These are phyloP conservation scores for Saccharomyces hybrid DNA, from an alignment of 1,139 yeast species.

Conservation along the genomic window DNA sequence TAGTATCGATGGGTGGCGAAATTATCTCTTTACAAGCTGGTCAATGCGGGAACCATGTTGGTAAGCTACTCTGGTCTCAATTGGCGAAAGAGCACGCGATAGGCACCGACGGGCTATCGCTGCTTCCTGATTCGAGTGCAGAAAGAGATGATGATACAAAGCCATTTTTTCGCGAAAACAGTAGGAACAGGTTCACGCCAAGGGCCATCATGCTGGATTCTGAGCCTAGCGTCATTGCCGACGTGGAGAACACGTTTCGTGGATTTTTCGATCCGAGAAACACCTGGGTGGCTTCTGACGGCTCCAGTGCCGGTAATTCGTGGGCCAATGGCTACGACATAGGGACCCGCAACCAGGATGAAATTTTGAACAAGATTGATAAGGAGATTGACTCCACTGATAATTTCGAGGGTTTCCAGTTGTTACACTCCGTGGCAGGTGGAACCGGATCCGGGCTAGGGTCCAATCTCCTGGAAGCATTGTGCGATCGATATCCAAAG, in stretches of 20 bases:
- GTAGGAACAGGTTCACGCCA: slow-evolving; percentile 75
- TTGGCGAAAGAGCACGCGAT: slow-evolving; percentile 85
- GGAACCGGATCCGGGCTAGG: slow-evolving; percentile 98
- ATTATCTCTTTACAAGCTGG: slow-evolving; percentile 59
- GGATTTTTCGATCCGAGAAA: slow-evolving; percentile 81
- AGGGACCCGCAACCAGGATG: slow-evolving; percentile 64
- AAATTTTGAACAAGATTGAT: slow-evolving; percentile 72
- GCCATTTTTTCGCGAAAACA: slow-evolving; percentile 73
- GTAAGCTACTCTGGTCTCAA: slow-evolving; percentile 89
- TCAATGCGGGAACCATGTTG: slow-evolving; percentile 96
- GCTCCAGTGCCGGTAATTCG: slow-evolving; percentile 90
- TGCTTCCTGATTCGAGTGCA: slow-evolving; percentile 16
- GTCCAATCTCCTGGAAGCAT: slow-evolving; percentile 64
- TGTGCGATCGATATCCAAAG: slow-evolving; percentile 77
- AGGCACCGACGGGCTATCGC: slow-evolving; percentile 54
- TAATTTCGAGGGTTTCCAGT: slow-evolving; percentile 79
- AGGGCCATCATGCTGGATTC: slow-evolving; percentile 77
- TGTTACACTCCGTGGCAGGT: slow-evolving; percentile 95
- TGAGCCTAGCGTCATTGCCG: slow-evolving; percentile 82
- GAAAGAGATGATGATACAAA: slow-evolving; percentile 68
- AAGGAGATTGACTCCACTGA: slow-evolving; percentile 90
- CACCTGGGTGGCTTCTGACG: slow-evolving; percentile 67
- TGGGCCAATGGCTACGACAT: slow-evolving; percentile 89
- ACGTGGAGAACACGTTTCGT: slow-evolving; percentile 47
- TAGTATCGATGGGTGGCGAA: slow-evolving; percentile 37